phyloP scores from a whole-genome alignment of 2,329 filamentous ascomycete genomes.

The Immersiporthe knoxdaviesiana region DNA sequence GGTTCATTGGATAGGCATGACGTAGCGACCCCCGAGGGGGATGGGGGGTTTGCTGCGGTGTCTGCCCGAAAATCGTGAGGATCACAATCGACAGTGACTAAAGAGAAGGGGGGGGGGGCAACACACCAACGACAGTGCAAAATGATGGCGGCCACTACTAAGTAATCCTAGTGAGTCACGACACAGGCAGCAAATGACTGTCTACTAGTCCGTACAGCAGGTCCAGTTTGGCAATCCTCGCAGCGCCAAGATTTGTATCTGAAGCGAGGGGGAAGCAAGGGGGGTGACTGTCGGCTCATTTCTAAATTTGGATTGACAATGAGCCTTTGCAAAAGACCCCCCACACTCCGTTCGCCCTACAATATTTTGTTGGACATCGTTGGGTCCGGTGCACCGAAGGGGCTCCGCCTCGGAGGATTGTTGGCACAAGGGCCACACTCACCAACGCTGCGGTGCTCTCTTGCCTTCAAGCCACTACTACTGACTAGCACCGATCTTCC shows the following conservation, averaged over 20 bases:
- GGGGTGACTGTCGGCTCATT: background rate
- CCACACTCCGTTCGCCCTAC: conserved; percentile 10
- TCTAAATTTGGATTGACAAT: conserved; percentile 2
- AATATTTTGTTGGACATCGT: conserved; percentile 2
- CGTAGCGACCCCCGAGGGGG: conserved; percentile 12
- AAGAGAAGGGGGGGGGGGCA: background rate
- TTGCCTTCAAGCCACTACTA: background rate
- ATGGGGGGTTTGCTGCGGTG: background rate
- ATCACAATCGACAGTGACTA: background rate
- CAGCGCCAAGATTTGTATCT: background rate
- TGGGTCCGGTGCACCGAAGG: background rate
- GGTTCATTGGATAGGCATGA: conserved; percentile 11
- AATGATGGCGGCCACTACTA: too few species aligned
- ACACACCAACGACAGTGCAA: background rate
- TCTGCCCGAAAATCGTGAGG: background rate
- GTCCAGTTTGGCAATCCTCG: background rate
- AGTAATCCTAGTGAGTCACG: background rate
- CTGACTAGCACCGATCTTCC: background rate
- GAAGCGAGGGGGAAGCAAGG: background rate
- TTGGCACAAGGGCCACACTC: background rate
- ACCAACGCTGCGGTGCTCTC: background rate
- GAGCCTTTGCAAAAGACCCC: background rate
- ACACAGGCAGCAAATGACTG: too few species aligned
- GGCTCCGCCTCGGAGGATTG: conserved; percentile 8
- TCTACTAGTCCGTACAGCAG: too few species aligned